These are phyloP conservation scores for Aspergillus jensenii DNA, from an alignment of 2,329 filamentous ascomycete species.

Conservation along the genomic window DNA sequence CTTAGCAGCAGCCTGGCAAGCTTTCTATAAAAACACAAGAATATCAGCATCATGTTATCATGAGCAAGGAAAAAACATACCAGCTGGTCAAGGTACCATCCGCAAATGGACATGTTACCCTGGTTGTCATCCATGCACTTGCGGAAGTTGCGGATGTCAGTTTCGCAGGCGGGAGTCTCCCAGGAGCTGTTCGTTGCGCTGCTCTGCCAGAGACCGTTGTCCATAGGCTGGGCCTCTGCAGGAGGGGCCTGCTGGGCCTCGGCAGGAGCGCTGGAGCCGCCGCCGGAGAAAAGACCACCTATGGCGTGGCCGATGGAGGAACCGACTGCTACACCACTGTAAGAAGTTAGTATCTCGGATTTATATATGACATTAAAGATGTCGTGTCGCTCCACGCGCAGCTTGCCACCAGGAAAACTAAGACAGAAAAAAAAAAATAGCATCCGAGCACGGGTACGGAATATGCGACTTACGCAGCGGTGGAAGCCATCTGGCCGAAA, in stretches of 20 bases:
- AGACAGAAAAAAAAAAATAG: not conserved
- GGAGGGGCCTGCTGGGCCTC: conserved; percentile 52
- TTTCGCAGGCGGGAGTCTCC: conserved; percentile 67
- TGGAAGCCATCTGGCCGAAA: conserved; percentile 95
- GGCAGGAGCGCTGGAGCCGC: conserved; percentile 58
- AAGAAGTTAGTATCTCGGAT: conserved; percentile 15
- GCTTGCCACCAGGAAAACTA: not conserved
- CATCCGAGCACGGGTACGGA: conserved; percentile 1
- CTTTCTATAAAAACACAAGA: conserved; percentile 55
- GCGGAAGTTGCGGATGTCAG: conserved; percentile 81
- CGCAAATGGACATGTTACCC: conserved; percentile 93
- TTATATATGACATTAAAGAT: too few species aligned
- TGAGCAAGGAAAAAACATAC: conserved; percentile 31
- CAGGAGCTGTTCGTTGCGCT: conserved; percentile 50
- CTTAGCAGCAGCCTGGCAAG: conserved; percentile 75
- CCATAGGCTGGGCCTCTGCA: conserved; percentile 54
- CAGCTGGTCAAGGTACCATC: conserved; percentile 97
- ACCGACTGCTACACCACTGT: conserved; percentile 91
- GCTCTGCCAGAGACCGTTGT: conserved; percentile 46
- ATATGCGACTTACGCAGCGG: conserved; percentile 76
- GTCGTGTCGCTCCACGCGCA: not conserved
- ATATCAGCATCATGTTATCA: not conserved
- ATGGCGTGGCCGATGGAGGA: conserved; percentile 94
- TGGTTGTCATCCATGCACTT: conserved; percentile 95
- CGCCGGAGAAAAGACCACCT: conserved; percentile 81